Conservation (phyloP, 1,139 yeast genomes). For the Taiozyma sp. region DNA sequence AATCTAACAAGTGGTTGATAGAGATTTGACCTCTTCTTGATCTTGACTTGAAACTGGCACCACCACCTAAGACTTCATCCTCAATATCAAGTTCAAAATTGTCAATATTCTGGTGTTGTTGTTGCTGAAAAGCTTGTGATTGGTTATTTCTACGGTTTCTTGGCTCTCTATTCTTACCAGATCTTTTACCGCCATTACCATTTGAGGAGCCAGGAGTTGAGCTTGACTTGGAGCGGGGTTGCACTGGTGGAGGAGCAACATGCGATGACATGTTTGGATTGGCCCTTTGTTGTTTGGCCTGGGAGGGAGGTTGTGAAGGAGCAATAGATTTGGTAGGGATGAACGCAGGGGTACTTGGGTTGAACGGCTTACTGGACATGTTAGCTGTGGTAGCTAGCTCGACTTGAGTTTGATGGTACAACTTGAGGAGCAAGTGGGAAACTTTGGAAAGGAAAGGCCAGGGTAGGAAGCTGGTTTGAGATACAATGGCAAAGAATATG, state of each 20-base stretch:
- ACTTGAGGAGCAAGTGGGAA: not conserved
- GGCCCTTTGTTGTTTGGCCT: conserved; percentile 3
- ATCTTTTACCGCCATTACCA: not conserved
- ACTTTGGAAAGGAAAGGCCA: not conserved
- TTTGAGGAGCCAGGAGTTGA: not conserved
- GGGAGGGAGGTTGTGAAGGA: conserved; percentile 1
- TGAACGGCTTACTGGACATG: conserved; percentile 13
- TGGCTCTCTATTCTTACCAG: conserved; percentile 10
- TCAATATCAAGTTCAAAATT: conserved; percentile 27
- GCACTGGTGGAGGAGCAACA: conserved; percentile 13
- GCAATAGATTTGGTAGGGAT: conserved; percentile 4
- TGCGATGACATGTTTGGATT: conserved; percentile 17
- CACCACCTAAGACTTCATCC: conserved; percentile 30
- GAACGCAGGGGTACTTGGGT: conserved; percentile 13
- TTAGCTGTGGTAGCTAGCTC: not conserved
- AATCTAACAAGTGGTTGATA: conserved; percentile 59
- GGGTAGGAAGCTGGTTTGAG: not conserved
- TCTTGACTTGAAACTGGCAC: conserved; percentile 27
- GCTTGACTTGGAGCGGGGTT: conserved; percentile 3
- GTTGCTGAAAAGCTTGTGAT: not conserved
- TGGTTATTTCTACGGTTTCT: not conserved
- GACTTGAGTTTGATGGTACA: not conserved
- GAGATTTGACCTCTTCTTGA: conserved; percentile 52
- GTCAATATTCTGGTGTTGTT: conserved; percentile 1
- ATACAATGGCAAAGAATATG: not conserved